phyloP scores from a whole-genome alignment of 2,329 filamentous ascomycete genomes.

The Aureobasidium sp. region DNA sequence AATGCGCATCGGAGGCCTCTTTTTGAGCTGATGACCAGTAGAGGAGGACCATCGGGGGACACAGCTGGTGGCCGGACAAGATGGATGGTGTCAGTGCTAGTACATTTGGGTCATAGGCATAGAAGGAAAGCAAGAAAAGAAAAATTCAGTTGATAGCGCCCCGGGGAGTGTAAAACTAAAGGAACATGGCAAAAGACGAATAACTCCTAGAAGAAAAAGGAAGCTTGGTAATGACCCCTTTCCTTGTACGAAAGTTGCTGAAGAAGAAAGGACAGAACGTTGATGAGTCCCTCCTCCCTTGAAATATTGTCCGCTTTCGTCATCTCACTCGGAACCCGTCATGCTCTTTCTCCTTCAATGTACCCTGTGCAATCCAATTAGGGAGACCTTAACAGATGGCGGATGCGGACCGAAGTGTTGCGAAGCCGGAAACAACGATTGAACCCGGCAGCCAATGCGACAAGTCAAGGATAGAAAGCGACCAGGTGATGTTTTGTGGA shows the following conservation, averaged over 20 bases:
- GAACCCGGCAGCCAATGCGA: background rate
- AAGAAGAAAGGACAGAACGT: background rate
- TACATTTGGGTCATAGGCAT: too few relatives aligned
- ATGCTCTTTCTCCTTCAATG: background rate
- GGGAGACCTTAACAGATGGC: background rate
- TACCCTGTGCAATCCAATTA: background rate
- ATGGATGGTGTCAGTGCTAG: too few relatives aligned
- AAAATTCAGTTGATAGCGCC: slow-evolving; percentile 13
- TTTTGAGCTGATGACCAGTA: too few relatives aligned
- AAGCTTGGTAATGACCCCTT: slow-evolving; percentile 1
- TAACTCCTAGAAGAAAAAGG: background rate
- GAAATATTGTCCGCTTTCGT: background rate
- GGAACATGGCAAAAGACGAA: background rate
- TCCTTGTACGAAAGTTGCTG: slow-evolving; percentile 1
- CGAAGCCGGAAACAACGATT: background rate
- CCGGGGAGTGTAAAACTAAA: slow-evolving; percentile 4
- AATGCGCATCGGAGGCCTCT: too few relatives aligned
- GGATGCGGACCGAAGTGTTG: background rate
- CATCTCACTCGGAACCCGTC: background rate
- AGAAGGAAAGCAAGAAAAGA: background rate
- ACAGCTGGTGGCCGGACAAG: too few relatives aligned
- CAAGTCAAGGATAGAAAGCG: slow-evolving; percentile 4
- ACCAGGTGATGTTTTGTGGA: background rate
- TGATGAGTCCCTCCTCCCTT: background rate
- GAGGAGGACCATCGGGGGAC: too few relatives aligned